These are phyloP conservation scores for Aureobasidium namibiae DNA, from an alignment of 2,329 filamentous ascomycete species.

Conservation along the genomic window DNA sequence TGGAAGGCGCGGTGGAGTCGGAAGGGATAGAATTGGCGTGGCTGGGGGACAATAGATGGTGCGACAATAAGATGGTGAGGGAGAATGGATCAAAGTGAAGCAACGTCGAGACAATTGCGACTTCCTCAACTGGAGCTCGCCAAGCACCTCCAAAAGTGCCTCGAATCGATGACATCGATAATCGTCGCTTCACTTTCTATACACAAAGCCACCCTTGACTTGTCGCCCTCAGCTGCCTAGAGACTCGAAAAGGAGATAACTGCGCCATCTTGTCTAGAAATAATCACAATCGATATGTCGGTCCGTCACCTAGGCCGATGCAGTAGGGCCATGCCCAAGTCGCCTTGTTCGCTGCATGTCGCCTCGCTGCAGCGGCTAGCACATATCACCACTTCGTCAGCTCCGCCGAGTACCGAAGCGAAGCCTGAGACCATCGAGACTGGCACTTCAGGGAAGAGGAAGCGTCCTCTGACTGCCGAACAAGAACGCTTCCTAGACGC, in stretches of 20 bases:
- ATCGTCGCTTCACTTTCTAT: not conserved
- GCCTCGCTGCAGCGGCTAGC: not conserved
- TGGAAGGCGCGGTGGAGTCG: not conserved
- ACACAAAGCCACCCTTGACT: not conserved
- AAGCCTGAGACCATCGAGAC: slow-evolving; percentile 14
- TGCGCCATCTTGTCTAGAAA: not conserved
- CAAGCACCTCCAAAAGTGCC: not conserved
- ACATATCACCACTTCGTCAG: slow-evolving; percentile 15
- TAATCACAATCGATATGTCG: not conserved
- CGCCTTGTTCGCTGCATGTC: slow-evolving; percentile 3
- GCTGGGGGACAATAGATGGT: slow-evolving; percentile 6
- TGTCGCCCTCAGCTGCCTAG: not conserved
- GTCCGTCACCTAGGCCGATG: slow-evolving; percentile 5
- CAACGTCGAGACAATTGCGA: not conserved
- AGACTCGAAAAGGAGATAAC: not conserved
- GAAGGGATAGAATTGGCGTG: not conserved
- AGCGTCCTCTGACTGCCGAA: slow-evolving; percentile 50
- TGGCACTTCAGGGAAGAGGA: slow-evolving; percentile 6
- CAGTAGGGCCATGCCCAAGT: not conserved
- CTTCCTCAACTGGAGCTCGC: not conserved
- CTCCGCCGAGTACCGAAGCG: slow-evolving; percentile 16
- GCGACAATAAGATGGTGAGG: slow-evolving; percentile 7
- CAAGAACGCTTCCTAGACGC: slow-evolving; percentile 70
- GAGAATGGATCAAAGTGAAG: not conserved
- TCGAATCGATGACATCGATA: slow-evolving; percentile 1